Conservation (phyloP, 2,329 filamentous ascomycete genomes). For the Fusarium incarnatum region DNA sequence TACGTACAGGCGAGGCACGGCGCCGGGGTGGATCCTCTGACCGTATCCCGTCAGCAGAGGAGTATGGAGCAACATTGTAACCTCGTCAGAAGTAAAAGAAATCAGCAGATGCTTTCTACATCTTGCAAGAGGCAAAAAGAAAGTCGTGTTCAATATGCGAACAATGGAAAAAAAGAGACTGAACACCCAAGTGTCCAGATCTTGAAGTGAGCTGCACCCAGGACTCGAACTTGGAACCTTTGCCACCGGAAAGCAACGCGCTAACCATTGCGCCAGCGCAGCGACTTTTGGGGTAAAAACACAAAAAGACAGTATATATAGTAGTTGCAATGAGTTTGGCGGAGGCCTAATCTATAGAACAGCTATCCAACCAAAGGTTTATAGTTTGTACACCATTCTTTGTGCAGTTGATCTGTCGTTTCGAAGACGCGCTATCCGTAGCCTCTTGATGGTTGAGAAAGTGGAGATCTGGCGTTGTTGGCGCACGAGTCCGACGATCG, state of each 20-base stretch:
- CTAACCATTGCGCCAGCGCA: constrained; percentile 44
- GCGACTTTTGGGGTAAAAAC: not conserved
- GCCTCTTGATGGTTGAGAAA: not conserved
- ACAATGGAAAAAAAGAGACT: not conserved
- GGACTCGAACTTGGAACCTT: constrained; percentile 53
- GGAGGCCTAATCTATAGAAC: accelerated
- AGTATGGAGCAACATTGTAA: not conserved
- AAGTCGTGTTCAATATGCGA: not conserved
- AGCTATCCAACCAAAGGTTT: not conserved
- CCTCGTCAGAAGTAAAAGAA: not conserved
- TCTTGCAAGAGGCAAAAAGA: not conserved
- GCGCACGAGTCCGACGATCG: not conserved
- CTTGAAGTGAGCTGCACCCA: constrained; percentile 31
- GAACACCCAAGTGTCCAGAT: not conserved
- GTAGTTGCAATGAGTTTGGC: accelerated
- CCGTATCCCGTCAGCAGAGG: not conserved
- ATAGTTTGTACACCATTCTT: too few species aligned
- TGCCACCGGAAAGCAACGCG: constrained; percentile 52
- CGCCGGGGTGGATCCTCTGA: not conserved
- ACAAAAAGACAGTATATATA: not conserved
- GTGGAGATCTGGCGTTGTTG: not conserved
- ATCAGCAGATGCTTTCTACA: too few species aligned
- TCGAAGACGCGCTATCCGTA: not conserved
- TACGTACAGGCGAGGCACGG: too few species aligned
- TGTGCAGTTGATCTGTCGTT: not conserved